phyloP scores from a whole-genome alignment of 1,139 yeast genomes.

The Geotrichum citri-aurantii region DNA sequence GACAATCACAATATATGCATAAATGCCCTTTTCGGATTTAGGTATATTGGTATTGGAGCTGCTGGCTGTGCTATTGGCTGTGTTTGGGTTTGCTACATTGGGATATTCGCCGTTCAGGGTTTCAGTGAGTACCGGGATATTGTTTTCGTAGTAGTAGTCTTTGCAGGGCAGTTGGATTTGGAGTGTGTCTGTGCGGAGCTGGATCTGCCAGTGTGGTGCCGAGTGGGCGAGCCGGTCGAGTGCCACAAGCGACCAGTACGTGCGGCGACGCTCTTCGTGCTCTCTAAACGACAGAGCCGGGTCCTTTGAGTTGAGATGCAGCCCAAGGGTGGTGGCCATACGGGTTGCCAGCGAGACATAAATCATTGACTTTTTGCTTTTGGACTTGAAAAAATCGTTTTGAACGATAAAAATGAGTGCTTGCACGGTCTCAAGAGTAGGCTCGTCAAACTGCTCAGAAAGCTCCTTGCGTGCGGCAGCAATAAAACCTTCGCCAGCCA shows the following conservation, averaged over 20 bases:
- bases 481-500: conserved; percentile 35
- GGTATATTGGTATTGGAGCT: conserved; percentile 5
- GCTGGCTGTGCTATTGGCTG: not conserved
- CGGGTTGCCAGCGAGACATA: conserved; percentile 36
- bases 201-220: conserved; percentile 33
- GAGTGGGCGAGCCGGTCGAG: conserved; percentile 37
- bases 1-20: conserved; percentile 32
- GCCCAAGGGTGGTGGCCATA: conserved; percentile 35
- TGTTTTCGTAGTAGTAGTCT: conserved; percentile 29
- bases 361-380: conserved; percentile 36
- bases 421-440: conserved; percentile 36
- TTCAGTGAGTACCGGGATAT: conserved; percentile 30
- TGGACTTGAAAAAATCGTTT: conserved; percentile 35
- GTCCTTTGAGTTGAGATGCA: conserved; percentile 29
- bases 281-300: conserved; percentile 32
- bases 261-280: conserved; percentile 35
- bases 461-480: conserved; percentile 31
- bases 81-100: not conserved
- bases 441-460: conserved; percentile 33
- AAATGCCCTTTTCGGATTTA: conserved; percentile 20
- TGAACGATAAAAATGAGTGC: conserved; percentile 35
- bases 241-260: conserved; percentile 37
- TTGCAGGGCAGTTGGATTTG: conserved; percentile 34
- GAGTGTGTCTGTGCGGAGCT: conserved; percentile 27
- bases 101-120: conserved; percentile 13